Percentiles rank a stretch among this genome's conserved stretches.
phyloP scores from a whole-genome alignment of 2,329 filamentous ascomycete genomes.

The Fusarium citri region DNA sequence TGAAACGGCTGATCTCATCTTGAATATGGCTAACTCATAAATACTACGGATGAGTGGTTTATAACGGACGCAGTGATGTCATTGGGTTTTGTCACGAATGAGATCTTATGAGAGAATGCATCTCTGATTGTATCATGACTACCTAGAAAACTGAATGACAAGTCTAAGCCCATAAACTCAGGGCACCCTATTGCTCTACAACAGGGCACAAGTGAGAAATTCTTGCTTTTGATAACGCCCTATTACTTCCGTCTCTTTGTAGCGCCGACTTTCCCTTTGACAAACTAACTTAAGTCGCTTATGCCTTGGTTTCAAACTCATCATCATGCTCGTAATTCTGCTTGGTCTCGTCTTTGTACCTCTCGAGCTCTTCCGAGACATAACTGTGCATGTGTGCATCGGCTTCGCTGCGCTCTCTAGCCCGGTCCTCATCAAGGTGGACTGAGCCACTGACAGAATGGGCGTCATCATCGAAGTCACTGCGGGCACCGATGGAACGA shows the following conservation, averaged over 20 bases:
- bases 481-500: constrained; percentile 85
- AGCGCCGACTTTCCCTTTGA: constrained; percentile 8
- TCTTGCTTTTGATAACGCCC: constrained; percentile 38
- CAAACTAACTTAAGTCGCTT: constrained; percentile 14
- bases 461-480: constrained; percentile 72
- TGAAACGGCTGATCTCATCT: not conserved
- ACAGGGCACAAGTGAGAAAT: constrained; percentile 10
- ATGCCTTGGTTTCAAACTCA: constrained; percentile 60
- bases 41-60: not conserved
- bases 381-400: constrained; percentile 83
- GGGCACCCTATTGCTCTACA: constrained; percentile 7
- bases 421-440: constrained; percentile 57
- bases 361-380: constrained; percentile 81
- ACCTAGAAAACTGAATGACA: constrained; percentile 26
- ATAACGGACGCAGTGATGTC: not conserved
- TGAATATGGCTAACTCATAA: not conserved
- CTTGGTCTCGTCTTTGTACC: constrained; percentile 63
- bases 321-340: constrained; percentile 52
- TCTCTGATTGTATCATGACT: constrained; percentile 14
- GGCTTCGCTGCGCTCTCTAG: constrained; percentile 64
- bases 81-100: not conserved
- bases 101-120: not conserved
- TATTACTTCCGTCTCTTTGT: constrained; percentile 21
- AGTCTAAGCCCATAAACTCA: constrained; percentile 25
- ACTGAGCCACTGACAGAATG: constrained; percentile 50